phyloP scores from a whole-genome alignment of 73 alveolate genomes.

The Halteria grandinella region DNA sequence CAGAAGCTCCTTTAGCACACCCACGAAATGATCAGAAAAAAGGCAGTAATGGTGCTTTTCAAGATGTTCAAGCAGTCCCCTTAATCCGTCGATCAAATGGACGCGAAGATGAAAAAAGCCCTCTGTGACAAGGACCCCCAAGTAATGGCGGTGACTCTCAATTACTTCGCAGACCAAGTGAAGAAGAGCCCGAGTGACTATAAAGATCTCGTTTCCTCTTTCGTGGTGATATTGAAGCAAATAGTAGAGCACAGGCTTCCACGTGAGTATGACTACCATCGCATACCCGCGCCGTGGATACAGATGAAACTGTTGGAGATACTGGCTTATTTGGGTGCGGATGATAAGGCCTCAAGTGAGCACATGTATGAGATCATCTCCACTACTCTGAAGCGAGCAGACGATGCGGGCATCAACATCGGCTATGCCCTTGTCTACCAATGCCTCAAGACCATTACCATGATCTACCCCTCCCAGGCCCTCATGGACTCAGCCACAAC shows the following conservation, averaged over 20 bases:
- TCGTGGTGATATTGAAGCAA: constrained; percentile 87
- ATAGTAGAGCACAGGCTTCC: constrained; percentile 94
- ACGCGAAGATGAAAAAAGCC: constrained; percentile 90
- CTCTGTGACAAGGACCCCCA: constrained; percentile 98
- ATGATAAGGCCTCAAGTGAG: constrained; percentile 92
- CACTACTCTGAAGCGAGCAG: constrained; percentile 92
- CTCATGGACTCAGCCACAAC: constrained; percentile 93
- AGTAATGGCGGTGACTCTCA: constrained; percentile 96
- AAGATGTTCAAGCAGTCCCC: constrained; percentile 84
- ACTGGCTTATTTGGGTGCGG: constrained; percentile 91
- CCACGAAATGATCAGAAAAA: constrained; percentile 95
- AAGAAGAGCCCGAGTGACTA: constrained; percentile 81
- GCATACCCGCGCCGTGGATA: constrained; percentile 99
- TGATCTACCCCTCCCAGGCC: constrained; percentile 88
- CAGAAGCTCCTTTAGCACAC: constrained; percentile 85
- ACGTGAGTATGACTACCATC: constrained; percentile 97
- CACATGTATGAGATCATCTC: constrained; percentile 95
- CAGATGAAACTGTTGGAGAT: constrained; percentile 92
- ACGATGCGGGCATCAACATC: constrained; percentile 96
- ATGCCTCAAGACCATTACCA: constrained; percentile 94
- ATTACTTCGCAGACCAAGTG: constrained; percentile 84
- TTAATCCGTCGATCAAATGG: constrained; percentile 84
- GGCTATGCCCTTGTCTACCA: constrained; percentile 98
- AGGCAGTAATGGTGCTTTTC: constrained; percentile 95
- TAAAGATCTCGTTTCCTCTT: constrained; percentile 87